Evolutionary conservation across 345 rosid species (phyloP).

Genomic region (Salix koriyanagi): DNA sequence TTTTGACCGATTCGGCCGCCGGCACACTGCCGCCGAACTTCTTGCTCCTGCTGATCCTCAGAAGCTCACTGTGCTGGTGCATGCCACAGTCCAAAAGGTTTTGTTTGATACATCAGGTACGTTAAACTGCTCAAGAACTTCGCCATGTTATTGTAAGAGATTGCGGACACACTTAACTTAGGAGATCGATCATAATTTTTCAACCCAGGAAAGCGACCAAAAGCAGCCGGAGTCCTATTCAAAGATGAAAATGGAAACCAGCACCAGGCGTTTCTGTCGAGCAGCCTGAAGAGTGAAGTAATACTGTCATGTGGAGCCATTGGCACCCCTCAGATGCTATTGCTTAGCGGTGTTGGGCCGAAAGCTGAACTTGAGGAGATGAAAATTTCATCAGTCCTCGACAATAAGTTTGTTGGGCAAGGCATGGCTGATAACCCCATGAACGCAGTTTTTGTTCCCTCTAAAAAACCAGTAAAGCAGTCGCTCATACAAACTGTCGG

Average conservation of each 20-base stretch:
- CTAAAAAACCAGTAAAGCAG: constrained; percentile 52
- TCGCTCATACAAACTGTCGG: constrained; percentile 91
- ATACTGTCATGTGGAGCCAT: constrained; percentile 84
- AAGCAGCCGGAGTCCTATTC: constrained; percentile 72
- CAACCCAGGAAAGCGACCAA: constrained; percentile 52
- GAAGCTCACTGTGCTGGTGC: constrained; percentile 62
- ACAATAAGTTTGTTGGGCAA: constrained; percentile 68
- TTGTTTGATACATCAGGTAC: constrained; percentile 65
- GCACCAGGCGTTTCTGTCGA: constrained; percentile 58
- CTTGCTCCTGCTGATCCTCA: constrained; percentile 69
- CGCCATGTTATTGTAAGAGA: neutral
- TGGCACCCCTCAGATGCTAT: constrained; percentile 79
- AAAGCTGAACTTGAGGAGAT: constrained; percentile 53
- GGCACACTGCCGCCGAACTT: constrained; percentile 90
- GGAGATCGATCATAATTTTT: neutral
- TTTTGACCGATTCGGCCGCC: constrained; percentile 81
- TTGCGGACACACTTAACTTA: neutral
- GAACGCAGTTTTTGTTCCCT: constrained; percentile 77
- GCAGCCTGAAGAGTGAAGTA: constrained; percentile 58
- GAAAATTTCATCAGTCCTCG: constrained; percentile 57
- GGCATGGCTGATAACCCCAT: constrained; percentile 95
- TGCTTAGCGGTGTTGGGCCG: constrained; percentile 92
- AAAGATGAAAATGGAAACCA: constrained; percentile 75
- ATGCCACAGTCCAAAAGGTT: constrained; percentile 74
- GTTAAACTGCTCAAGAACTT: neutral